A percentile compares a stretch with the other conserved stretches of the same genome.
Conservation (phyloP, 768 basidiomycete genomes). For the Tylopilus sp. region DNA sequence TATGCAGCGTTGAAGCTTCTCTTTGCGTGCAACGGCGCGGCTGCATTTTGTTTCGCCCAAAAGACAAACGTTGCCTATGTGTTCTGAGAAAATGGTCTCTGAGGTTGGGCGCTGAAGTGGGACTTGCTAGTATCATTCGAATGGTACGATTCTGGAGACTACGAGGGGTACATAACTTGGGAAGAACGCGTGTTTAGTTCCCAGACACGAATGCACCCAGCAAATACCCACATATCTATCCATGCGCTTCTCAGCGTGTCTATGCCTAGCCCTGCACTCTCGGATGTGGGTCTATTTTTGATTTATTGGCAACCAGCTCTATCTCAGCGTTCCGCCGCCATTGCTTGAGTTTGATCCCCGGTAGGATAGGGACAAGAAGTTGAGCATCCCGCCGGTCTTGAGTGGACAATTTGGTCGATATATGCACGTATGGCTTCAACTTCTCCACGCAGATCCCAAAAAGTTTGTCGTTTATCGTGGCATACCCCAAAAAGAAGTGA, state of each 20-base stretch:
- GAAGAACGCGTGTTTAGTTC: not conserved
- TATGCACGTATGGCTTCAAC: constrained; percentile 30
- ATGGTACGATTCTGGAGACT: constrained; percentile 2
- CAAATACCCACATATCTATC: constrained; percentile 1
- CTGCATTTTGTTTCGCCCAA: too few relatives aligned
- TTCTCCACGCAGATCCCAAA: constrained; percentile 6
- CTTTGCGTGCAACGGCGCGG: too few relatives aligned
- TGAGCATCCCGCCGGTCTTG: constrained; percentile 27
- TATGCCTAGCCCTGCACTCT: not conserved
- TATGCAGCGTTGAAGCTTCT: too few relatives aligned
- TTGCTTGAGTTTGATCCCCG: constrained; percentile 24
- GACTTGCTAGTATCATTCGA: not conserved
- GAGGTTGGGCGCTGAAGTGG: too few relatives aligned
- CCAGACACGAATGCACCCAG: not conserved
- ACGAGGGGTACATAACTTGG: not conserved
- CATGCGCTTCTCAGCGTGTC: not conserved
- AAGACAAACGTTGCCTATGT: too few relatives aligned
- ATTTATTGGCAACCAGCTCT: not conserved
- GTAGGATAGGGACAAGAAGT: constrained; percentile 22
- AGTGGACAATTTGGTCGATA: constrained; percentile 18
- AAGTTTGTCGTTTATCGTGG: not conserved
- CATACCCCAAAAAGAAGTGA: not conserved
- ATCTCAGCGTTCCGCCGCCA: constrained; percentile 23
- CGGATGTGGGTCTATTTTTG: not conserved
- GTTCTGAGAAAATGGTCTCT: too few relatives aligned